phyloP scores from a whole-genome alignment of 345 rosid species.

The Orychophragmus violaceus region DNA sequence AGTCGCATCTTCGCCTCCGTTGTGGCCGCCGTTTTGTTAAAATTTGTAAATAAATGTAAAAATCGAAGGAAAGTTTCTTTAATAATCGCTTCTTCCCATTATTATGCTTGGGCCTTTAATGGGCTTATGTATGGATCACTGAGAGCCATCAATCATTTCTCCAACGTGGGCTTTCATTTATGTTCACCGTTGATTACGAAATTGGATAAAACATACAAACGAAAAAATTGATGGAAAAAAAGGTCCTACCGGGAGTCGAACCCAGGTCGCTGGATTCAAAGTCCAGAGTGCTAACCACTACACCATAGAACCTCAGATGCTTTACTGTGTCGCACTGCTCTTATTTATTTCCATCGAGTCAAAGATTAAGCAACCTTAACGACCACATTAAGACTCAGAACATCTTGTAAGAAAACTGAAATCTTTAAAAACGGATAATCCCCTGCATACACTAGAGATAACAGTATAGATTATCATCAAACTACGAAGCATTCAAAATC shows the following conservation, averaged over 20 bases:
- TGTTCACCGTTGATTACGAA: neutral
- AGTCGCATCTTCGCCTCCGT: too few species aligned
- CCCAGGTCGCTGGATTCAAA: constrained; percentile 91
- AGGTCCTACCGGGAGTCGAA: constrained; percentile 18
- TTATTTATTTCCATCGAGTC: neutral
- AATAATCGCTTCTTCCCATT: neutral
- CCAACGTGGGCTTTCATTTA: neutral
- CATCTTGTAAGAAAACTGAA: too few species aligned
- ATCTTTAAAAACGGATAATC: too few species aligned
- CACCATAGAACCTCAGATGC: constrained; percentile 56
- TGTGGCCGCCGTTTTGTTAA: too few species aligned
- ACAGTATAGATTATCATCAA: neutral
- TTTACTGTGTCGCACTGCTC: too few species aligned
- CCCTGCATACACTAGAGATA: neutral
- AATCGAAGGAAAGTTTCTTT: too few species aligned
- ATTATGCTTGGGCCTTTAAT: neutral
- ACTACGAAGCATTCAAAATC: constrained; percentile 14
- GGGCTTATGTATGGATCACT: neutral
- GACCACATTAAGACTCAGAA: neutral
- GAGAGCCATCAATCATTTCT: neutral
- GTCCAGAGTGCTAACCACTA: constrained; percentile 96
- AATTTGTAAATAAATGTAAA: too few species aligned
- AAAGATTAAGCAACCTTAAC: neutral
- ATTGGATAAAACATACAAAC: neutral
- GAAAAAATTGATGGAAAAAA: neutral